Evolutionary conservation across 1,284 basidiomycete genomes (phyloP).

Genomic region (Ustilago lituana): DNA sequence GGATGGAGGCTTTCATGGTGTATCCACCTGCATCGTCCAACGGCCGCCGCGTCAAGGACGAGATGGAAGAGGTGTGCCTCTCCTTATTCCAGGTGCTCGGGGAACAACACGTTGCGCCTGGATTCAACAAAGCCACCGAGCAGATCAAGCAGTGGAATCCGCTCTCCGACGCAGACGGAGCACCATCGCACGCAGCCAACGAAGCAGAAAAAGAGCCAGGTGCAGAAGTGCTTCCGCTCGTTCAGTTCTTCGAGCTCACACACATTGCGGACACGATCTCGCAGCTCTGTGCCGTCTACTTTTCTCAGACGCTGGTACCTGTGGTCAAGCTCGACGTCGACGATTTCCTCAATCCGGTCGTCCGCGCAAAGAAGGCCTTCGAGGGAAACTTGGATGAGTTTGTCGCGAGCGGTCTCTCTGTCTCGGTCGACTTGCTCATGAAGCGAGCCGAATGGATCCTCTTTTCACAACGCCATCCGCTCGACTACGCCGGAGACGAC

Average conservation of each 20-base stretch:
- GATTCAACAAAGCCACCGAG: conserved; percentile 78
- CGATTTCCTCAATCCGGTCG: conserved; percentile 91
- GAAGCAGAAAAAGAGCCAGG: neutral
- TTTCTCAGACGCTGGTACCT: conserved; percentile 82
- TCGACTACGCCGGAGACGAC: conserved; percentile 74
- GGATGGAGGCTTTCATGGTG: conserved; percentile 85
- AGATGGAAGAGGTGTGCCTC: conserved; percentile 89
- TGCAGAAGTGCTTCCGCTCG: conserved; percentile 83
- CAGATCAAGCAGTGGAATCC: conserved; percentile 55
- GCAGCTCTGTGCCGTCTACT: conserved; percentile 96
- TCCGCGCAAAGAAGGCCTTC: conserved; percentile 95
- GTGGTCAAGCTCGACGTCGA: conserved; percentile 70
- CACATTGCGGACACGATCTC: conserved; percentile 97
- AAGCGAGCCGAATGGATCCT: conserved; percentile 97
- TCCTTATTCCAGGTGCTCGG: conserved; percentile 81
- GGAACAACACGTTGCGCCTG: conserved; percentile 83
- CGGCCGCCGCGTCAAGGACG: conserved; percentile 73
- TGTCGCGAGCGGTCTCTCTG: conserved; percentile 90
- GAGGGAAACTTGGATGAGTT: conserved; percentile 90
- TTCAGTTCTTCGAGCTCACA: conserved; percentile 97
- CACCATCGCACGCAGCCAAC: neutral
- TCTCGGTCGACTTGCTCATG: conserved; percentile 95
- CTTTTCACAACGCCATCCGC: conserved; percentile 79
- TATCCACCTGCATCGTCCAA: conserved; percentile 72
- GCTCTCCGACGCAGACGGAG: conserved; percentile 16